Percentiles rank a stretch among this genome's conserved stretches.
phyloP scores from a whole-genome alignment of 1,284 basidiomycete genomes.

The Cystobasidiaceae sp. region DNA sequence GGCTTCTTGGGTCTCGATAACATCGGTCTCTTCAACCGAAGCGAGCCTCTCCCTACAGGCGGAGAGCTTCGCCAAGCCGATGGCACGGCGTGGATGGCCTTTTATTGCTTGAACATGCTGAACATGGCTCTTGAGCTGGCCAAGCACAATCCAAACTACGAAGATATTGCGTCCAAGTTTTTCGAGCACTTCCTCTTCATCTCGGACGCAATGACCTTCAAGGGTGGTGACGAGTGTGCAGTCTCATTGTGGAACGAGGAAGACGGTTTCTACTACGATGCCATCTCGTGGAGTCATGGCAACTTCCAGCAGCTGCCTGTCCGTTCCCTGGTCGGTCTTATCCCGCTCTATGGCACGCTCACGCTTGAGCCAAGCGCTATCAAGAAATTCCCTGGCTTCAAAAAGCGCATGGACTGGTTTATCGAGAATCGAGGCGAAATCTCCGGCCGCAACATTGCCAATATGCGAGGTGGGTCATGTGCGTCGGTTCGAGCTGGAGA shows the following conservation, averaged over 20 bases:
- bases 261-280: conserved; percentile 98
- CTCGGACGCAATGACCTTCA: conserved; percentile 93
- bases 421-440: conserved; percentile 84
- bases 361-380: conserved; percentile 85
- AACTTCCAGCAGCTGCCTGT: conserved; percentile 77
- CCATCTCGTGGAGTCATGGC: conserved; percentile 42
- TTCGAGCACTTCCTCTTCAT: conserved; percentile 75
- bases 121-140: conserved; percentile 95
- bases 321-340: conserved; percentile 86
- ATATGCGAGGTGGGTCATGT: conserved; percentile 67
- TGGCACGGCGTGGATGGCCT: conserved; percentile 99
- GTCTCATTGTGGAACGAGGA: conserved; percentile 88
- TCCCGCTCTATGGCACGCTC: conserved; percentile 89
- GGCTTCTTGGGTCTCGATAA: conserved; percentile 98
- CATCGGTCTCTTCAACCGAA: conserved; percentile 96
- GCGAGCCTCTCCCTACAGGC: conserved; percentile 85
- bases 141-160: conserved; percentile 94
- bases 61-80: conserved; percentile 89
- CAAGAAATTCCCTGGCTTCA: conserved; percentile 91
- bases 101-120: conserved; percentile 61
- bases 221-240: conserved; percentile 55
- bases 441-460: conserved; percentile 88
- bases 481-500: too few species aligned
- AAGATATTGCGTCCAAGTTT: conserved; percentile 99
- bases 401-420: conserved; percentile 98